A percentile compares a stretch with the other conserved stretches of the same genome.
These are phyloP conservation scores for Heracleum sosnowskyi DNA, from an alignment of 129 eudicot species.

Conservation along the genomic window DNA sequence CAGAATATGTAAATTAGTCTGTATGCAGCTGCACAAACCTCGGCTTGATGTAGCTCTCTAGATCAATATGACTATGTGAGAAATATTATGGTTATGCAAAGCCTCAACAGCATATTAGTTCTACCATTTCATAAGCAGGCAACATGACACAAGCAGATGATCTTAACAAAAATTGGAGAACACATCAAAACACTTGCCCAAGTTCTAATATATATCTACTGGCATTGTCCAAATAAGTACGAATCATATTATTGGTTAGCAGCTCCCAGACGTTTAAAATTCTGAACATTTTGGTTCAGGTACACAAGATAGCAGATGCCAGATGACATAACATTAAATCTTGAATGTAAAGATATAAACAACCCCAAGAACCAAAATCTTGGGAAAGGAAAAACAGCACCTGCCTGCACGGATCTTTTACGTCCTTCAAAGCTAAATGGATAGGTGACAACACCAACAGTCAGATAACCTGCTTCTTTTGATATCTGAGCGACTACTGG, in stretches of 20 bases:
- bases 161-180: neutral
- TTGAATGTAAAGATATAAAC: constrained; percentile 5
- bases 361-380: neutral
- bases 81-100: neutral
- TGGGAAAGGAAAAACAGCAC: constrained; percentile 24
- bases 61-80: neutral
- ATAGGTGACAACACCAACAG: constrained; percentile 96
- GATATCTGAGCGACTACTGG: constrained; percentile 96
- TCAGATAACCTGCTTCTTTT: constrained; percentile 84
- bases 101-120: neutral
- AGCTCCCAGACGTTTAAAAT: neutral
- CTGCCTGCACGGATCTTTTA: constrained; percentile 85
- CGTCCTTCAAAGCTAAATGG: constrained; percentile 99
- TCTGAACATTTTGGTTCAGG: neutral
- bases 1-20: neutral
- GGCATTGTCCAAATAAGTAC: neutral
- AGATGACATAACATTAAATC: neutral
- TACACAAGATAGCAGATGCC: neutral
- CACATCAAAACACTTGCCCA: neutral
- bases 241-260: neutral
- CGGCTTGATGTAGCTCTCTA: neutral
- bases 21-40: neutral
- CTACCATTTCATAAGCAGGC: neutral
- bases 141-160: neutral
- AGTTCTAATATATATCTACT: neutral